Base-by-base conservation (phyloP, 148 eudicot species). In the Camellia sinensis region DNA sequence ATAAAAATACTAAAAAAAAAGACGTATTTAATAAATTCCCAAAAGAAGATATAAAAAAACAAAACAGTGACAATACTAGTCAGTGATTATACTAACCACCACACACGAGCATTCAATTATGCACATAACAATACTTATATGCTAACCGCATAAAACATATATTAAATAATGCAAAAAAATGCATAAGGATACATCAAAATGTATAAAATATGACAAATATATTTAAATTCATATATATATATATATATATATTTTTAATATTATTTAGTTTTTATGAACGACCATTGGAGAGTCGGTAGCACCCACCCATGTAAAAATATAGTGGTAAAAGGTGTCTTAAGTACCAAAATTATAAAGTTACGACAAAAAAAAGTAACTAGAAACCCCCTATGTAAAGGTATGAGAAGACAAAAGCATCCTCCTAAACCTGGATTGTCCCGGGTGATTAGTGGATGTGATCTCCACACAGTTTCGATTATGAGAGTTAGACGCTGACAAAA, bases 281-380 rank as follows among this genome's bases (percentile, higher is more conserved):
- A 29, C 29, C 29, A 29, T 0, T 29, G 29, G 29, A 29, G 29
- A 29, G 29, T 29, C 29, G 29, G 0, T 29, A 29, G 29, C 29
- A 78, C 43, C 67, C 66, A 53, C 54, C 84, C 83, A 80, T 82
- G 83, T 82, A 79, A 18, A 14, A 52, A 54, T 70, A 56, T 75
- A 68, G 75, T 48, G 11, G 11, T 46, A 22, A 10, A 62, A 62
- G 37, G 13, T 8, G 13, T 50, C 6, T 76, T 76, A 76, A 22
- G 59, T 21, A 43, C 60, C 71, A 11, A 63, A 22, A 52, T 41
- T n/a, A 66, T 71, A 29, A n/a, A 54, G 18, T 52, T 44, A 14
- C 22, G 59, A 84, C 81, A 73, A 73, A 1, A 8, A n/a, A 46
- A 74, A 57, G 64, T 43, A 59, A 71, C 14, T 54, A 41, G 69